phyloP scores from a whole-genome alignment of 768 basidiomycete species.

The Postia placenta region DNA sequence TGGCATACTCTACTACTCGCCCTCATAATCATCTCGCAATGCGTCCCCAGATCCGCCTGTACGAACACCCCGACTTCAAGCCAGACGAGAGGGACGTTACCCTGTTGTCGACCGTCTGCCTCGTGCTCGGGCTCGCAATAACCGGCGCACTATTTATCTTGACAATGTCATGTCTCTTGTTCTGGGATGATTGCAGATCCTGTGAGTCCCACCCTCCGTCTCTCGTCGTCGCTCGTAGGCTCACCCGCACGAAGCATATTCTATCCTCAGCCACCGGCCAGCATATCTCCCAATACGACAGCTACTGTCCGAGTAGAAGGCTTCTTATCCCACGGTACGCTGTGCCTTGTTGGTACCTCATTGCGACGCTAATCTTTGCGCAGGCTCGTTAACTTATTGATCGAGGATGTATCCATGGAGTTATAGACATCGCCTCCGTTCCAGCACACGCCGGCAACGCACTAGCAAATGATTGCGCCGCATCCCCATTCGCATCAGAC shows the following conservation, averaged over 20 bases:
- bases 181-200: constrained; percentile 18
- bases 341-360: no score
- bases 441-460: no score
- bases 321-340: no score
- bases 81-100: constrained; percentile 16
- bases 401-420: no score
- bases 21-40: constrained; percentile 4
- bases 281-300: constrained; percentile 5
- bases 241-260: neutral
- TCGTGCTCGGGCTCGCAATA: constrained; percentile 17
- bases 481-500: no score
- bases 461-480: no score
- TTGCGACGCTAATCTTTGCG: no score
- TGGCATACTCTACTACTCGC: no score
- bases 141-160: constrained; percentile 19
- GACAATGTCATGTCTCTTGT: constrained; percentile 15
- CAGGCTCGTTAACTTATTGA: no score
- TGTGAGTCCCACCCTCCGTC: constrained; percentile 9
- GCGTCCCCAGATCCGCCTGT: constrained; percentile 15
- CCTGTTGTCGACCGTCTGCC: constrained; percentile 21
- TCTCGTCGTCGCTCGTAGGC: neutral
- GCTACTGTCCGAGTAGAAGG: no score
- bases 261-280: neutral
- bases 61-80: constrained; percentile 18
- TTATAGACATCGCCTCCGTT: no score